These are phyloP conservation scores for Geosiphon pyriformis DNA, from an alignment of 192 early-diverging fungal genomes.

Conservation along the genomic window DNA sequence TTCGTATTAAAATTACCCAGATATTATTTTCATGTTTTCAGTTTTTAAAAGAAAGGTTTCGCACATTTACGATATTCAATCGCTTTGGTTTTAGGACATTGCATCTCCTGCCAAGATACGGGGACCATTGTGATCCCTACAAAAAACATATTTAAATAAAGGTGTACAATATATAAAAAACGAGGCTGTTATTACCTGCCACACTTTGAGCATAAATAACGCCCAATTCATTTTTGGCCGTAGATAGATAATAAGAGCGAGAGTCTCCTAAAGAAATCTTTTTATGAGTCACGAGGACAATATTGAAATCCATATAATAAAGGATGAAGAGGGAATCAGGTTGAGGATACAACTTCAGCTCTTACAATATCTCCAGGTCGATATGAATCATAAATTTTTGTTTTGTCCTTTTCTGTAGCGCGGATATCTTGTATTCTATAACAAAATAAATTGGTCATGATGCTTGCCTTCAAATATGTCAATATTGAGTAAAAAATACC, in stretches of 20 bases:
- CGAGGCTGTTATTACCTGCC: constrained; percentile 46
- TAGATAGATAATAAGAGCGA: constrained; percentile 85
- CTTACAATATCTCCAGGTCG: constrained; percentile 91
- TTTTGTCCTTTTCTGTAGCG: constrained; percentile 90
- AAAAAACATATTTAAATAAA: not conserved
- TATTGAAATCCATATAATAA: no score
- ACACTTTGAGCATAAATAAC: constrained; percentile 89
- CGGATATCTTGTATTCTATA: constrained; percentile 82
- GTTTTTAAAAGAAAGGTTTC: constrained; percentile 61
- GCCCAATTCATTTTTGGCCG: constrained; percentile 88
- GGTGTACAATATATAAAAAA: not conserved
- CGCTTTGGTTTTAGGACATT: constrained; percentile 82
- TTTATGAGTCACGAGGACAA: no score
- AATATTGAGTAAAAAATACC: constrained; percentile 30
- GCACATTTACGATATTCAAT: constrained; percentile 94
- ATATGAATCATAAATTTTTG: constrained; percentile 86
- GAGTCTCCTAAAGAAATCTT: constrained; percentile 92
- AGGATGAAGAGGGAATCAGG: no score
- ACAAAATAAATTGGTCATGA: not conserved
- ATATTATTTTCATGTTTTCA: no score
- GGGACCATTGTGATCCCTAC: constrained; percentile 75
- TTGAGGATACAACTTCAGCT: constrained; percentile 61
- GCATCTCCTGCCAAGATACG: constrained; percentile 97
- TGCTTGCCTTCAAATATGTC: not conserved
- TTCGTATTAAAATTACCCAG: no score